A percentile compares a stretch with the other conserved stretches of the same genome.
These are phyloP conservation scores for Chytriomyces sp. DNA, from an alignment of 192 early-diverging fungal species.

Conservation along the genomic window DNA sequence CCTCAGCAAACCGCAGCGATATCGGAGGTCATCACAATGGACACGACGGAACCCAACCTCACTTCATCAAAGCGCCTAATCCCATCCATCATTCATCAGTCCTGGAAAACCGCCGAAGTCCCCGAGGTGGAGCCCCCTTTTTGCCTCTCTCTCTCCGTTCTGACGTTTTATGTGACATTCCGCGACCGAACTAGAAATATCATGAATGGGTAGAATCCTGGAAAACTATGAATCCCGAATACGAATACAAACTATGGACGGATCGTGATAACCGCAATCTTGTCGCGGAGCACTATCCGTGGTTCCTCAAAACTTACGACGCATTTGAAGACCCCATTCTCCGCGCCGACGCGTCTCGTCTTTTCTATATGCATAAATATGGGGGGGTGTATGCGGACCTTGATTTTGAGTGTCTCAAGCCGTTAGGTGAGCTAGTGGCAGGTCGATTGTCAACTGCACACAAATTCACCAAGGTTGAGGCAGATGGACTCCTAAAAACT, in stretches of 20 bases:
- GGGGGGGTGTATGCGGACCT: slow-evolving; percentile 48
- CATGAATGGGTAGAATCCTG: slow-evolving; percentile 25
- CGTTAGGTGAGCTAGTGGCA: slow-evolving; percentile 34
- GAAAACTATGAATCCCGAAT: slow-evolving; percentile 29
- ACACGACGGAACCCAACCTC: too few relatives aligned
- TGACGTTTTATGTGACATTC: too few relatives aligned
- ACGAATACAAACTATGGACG: slow-evolving; percentile 38
- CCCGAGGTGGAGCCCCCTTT: too few relatives aligned
- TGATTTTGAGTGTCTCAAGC: slow-evolving; percentile 33
- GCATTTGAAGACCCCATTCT: slow-evolving; percentile 28
- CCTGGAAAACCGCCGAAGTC: too few relatives aligned
- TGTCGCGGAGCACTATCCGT: slow-evolving; percentile 34
- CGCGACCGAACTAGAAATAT: too few relatives aligned
- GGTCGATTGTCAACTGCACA: not conserved
- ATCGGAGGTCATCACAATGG: too few relatives aligned
- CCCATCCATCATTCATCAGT: too few relatives aligned
- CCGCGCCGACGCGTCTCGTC: slow-evolving; percentile 39
- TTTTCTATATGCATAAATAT: slow-evolving; percentile 40
- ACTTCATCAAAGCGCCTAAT: too few relatives aligned
- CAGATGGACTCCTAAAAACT: not conserved
- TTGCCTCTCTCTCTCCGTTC: too few relatives aligned
- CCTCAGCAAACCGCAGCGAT: too few relatives aligned
- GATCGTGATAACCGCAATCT: slow-evolving; percentile 35
- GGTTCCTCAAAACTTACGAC: slow-evolving; percentile 40
- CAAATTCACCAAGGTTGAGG: not conserved